Percentiles rank a stretch among this genome's conserved stretches.
Conservation (phyloP, 108 stramenopile genomes). For the Pseudonitzschia multiseries region DNA sequence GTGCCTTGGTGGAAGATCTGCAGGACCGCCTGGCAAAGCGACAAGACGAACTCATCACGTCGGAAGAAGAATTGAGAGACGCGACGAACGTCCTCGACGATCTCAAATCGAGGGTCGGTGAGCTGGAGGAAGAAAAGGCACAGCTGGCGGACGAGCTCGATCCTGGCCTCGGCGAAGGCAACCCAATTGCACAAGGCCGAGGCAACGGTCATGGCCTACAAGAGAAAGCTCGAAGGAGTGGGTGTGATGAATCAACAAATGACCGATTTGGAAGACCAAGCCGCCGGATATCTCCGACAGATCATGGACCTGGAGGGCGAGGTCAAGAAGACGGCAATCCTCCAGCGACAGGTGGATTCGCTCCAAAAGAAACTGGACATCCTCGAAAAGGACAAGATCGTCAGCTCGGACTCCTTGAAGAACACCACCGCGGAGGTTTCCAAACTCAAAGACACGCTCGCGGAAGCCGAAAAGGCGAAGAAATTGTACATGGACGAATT, state of each 20-base stretch:
- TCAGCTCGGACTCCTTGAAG: conserved; percentile 41
- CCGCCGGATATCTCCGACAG: conserved; percentile 71
- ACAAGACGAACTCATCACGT: conserved; percentile 64
- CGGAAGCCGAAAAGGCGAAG: conserved; percentile 71
- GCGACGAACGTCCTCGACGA: conserved; percentile 64
- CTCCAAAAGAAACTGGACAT: conserved; percentile 44
- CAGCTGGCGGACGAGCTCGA: conserved; percentile 85
- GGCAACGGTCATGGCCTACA: conserved; percentile 71
- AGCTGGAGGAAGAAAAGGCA: conserved; percentile 69
- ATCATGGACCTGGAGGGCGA: conserved; percentile 82
- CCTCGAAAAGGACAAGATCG: conserved; percentile 44
- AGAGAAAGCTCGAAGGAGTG: conserved; percentile 76
- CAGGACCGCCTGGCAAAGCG: conserved; percentile 72
- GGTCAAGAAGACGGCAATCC: conserved; percentile 61
- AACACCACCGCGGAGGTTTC: conserved; percentile 57
- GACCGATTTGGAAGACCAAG: conserved; percentile 77
- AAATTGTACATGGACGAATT: conserved; percentile 81
- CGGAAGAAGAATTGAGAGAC: conserved; percentile 62
- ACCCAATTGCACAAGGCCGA: conserved; percentile 79
- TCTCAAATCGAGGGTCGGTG: conserved; percentile 56
- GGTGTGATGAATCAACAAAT: conserved; percentile 80
- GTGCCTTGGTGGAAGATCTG: conserved; percentile 76
- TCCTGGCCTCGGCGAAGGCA: conserved; percentile 75
- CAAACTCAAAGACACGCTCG: conserved; percentile 58
- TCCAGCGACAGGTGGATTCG: conserved; percentile 63